These are phyloP conservation scores for Ophiosphaerella korrae DNA, from an alignment of 2,329 filamentous ascomycete genomes.

Conservation along the genomic window DNA sequence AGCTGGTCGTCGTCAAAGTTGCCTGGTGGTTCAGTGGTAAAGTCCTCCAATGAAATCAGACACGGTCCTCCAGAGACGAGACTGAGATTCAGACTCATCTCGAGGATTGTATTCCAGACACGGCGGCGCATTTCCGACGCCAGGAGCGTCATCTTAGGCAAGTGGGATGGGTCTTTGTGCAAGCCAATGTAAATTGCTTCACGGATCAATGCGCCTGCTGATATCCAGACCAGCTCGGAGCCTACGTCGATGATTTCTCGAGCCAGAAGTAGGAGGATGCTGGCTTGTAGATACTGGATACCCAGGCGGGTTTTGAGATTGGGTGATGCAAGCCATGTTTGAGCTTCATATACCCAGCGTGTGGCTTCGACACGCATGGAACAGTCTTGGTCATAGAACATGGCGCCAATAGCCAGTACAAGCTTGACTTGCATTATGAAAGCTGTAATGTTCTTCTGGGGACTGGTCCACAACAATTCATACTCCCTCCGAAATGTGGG, in stretches of 20 bases:
- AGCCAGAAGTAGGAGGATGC: slow-evolving; percentile 47
- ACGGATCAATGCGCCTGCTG: slow-evolving; percentile 45
- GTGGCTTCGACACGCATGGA: slow-evolving; percentile 56
- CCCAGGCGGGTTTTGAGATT: slow-evolving; percentile 59
- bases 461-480: slow-evolving; percentile 56
- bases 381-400: slow-evolving; percentile 57
- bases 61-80: slow-evolving; percentile 45
- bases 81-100: slow-evolving; percentile 46
- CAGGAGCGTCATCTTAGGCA: slow-evolving; percentile 30
- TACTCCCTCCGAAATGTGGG: slow-evolving; percentile 58
- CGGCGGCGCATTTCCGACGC: slow-evolving; percentile 38
- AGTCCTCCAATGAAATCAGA: slow-evolving; percentile 43
- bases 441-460: slow-evolving; percentile 36
- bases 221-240: slow-evolving; percentile 46
- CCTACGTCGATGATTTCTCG: slow-evolving; percentile 44
- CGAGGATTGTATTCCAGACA: slow-evolving; percentile 44
- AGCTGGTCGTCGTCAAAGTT: slow-evolving; percentile 53
- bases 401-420: slow-evolving; percentile 62
- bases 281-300: slow-evolving; percentile 58
- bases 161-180: slow-evolving; percentile 46
- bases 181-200: slow-evolving; percentile 49
- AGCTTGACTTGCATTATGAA: slow-evolving; percentile 65
- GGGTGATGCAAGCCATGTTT: slow-evolving; percentile 60
- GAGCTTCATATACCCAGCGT: slow-evolving; percentile 64
- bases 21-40: slow-evolving; percentile 43